Evolutionary conservation across 495 filamentous ascomycete genomes (phyloP), one percentile per base, ranked within the genome.

Genomic region (Podospora fimiseda): DNA sequence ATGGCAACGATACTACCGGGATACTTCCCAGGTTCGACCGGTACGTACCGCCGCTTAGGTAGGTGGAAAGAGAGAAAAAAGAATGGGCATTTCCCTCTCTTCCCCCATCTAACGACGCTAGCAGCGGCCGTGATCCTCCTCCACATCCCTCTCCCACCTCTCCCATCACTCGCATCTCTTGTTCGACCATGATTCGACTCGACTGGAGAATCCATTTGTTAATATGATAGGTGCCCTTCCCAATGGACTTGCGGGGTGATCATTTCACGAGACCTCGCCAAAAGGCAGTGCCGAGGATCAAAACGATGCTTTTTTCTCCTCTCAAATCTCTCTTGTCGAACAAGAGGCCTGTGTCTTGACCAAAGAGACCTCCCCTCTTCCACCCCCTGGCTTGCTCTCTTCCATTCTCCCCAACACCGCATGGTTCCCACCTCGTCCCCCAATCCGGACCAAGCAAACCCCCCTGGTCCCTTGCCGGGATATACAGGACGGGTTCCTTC

Each of bases 391-490:
- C 47, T 53, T n/a, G n/a, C n/a, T 57, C 54, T 45, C 53, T 50
- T 42, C 38, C 44, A 54, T 50, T 30, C 45, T 51, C 52, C 48
- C 52, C 57, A 57, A 53, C 57, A 57, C 42, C 48, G 41, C 38
- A 52, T 50, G 37, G 24, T 50, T 41, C 52, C 50, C 49, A 52
- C 44, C n/a, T n/a, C n/a, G 30, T 50, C 57, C 51, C 50, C 51
- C 48, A 55, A 56, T 50, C 39, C 51, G 33, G 23, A 24, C 49
- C 23, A 40, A 41, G 38, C 43, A 45, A n/a, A n/a, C n/a, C n/a
- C n/a, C 57, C 57, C 53, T 52, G 51, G 59, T 59, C 60, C 60
- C 57, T 60, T 64, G 61, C 52, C 52, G 27, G 48, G 50, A 58
- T 38, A 62, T 56, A 60, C 56, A 64, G 57, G 22, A 47, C 14